A percentile compares a stretch with the other conserved stretches of the same genome.
Conservation (phyloP, 768 basidiomycete species). For the Auricularia auricula-judae region DNA sequence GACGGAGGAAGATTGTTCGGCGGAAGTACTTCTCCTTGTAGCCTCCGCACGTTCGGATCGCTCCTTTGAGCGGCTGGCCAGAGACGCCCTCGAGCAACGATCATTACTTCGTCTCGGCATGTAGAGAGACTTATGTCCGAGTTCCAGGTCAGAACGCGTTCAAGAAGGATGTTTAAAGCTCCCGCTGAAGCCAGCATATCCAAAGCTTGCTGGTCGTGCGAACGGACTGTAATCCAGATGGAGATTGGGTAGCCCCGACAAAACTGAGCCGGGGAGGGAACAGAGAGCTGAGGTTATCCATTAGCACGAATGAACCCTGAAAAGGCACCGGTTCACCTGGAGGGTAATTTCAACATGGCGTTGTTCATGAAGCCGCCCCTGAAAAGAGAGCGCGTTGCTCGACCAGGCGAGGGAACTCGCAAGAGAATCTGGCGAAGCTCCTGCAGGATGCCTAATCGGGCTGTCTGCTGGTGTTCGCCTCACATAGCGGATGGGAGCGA, state of each 20-base stretch:
- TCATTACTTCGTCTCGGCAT: background rate
- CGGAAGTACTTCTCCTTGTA: background rate
- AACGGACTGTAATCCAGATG: background rate
- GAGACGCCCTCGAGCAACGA: background rate
- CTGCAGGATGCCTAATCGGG: too few relatives aligned
- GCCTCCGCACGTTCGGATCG: background rate
- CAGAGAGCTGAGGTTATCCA: background rate
- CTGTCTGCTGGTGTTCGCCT: background rate
- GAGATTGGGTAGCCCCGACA: background rate
- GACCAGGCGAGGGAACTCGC: background rate
- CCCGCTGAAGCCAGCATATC: background rate
- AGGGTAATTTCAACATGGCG: background rate
- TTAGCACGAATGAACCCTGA: background rate
- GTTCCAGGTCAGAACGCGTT: background rate
- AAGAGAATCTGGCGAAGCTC: background rate
- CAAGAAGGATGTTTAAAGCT: background rate
- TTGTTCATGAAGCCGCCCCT: background rate
- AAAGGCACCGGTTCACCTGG: background rate
- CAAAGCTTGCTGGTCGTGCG: background rate
- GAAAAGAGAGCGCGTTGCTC: background rate
- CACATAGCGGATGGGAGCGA: background rate
- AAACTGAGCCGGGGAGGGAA: background rate
- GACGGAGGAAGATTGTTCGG: background rate
- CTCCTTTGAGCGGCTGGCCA: background rate
- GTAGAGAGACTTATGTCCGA: background rate